A percentile compares a stretch with the other conserved stretches of the same genome.
Evolutionary conservation across 805 yeast genomes (phyloP).

Genomic region (Pichia kluyveri): DNA sequence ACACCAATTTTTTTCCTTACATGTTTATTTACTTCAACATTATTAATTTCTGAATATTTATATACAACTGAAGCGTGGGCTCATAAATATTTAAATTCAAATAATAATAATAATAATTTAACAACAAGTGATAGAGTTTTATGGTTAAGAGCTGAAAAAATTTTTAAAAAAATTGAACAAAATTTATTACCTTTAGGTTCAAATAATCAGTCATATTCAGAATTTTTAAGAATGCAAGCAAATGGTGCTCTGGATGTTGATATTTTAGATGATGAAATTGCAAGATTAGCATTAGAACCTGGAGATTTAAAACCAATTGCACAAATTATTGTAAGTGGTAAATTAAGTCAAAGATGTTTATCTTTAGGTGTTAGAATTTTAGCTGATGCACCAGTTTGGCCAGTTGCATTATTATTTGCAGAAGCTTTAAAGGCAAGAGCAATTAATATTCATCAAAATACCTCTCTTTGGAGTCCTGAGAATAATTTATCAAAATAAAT

Average conservation of each 20-base stretch:
- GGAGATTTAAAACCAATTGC: constrained; percentile 36
- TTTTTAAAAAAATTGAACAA: constrained; percentile 52
- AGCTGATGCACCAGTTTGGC: constrained; percentile 87
- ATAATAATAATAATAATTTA: constrained; percentile 14
- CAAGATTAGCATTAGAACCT: constrained; percentile 38
- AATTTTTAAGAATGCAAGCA: constrained; percentile 48
- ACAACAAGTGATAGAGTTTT: constrained; percentile 43
- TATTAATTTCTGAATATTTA: constrained; percentile 56
- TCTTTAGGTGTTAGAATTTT: constrained; percentile 67
- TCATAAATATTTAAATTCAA: constrained; percentile 21
- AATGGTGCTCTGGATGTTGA: constrained; percentile 51
- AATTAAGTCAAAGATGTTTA: constrained; percentile 47
- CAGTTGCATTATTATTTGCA: constrained; percentile 68
- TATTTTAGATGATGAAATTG: constrained; percentile 38
- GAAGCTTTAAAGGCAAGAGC: constrained; percentile 68
- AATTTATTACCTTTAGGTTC: constrained; percentile 45
- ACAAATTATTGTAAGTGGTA: constrained; percentile 37
- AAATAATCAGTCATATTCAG: constrained; percentile 46
- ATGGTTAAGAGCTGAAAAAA: constrained; percentile 56
- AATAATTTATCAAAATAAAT: no score
- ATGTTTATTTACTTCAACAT: constrained; percentile 54
- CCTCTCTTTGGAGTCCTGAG: constrained; percentile 1
- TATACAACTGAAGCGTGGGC: constrained; percentile 49
- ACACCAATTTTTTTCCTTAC: constrained; percentile 73
- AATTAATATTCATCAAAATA: constrained; percentile 25